Evolutionary conservation across 805 yeast genomes (phyloP).

Genomic region (Candida ascalaphidarum): DNA sequence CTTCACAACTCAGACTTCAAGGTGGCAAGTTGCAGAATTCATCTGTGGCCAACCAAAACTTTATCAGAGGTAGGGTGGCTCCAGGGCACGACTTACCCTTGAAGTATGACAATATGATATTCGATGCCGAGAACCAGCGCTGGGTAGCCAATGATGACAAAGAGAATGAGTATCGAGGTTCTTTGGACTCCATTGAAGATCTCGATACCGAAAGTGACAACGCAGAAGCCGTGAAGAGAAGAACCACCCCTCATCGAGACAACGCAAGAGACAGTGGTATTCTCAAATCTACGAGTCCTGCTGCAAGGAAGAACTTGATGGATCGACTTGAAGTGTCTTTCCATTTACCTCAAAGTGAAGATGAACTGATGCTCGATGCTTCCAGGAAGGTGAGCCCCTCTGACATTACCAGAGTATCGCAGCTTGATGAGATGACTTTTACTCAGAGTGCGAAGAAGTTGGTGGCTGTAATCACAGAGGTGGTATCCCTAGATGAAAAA

Average conservation of each 20-base stretch:
- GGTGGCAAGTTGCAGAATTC: conserved; percentile 3
- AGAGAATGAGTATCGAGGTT: conserved; percentile 14
- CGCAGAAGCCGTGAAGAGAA: too few relatives aligned
- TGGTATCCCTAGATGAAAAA: conserved; percentile 22
- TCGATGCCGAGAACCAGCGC: conserved; percentile 19
- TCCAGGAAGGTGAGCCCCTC: too few relatives aligned
- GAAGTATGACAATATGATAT: conserved; percentile 25
- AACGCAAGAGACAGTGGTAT: conserved; percentile 2
- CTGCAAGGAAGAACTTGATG: conserved; percentile 3
- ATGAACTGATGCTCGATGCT: too few relatives aligned
- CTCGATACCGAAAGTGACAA: conserved; percentile 6
- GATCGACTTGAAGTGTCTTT: conserved; percentile 31
- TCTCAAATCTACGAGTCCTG: conserved; percentile 1
- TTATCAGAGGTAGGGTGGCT: conserved; percentile 22
- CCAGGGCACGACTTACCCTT: conserved; percentile 26
- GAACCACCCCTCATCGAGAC: too few relatives aligned
- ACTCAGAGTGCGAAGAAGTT: conserved; percentile 36
- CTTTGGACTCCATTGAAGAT: conserved; percentile 33
- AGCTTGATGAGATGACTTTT: conserved; percentile 37
- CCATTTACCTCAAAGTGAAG: conserved; percentile 21
- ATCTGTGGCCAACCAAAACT: conserved; percentile 1
- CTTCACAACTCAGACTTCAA: conserved; percentile 25
- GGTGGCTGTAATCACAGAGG: conserved; percentile 38
- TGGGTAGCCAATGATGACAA: conserved; percentile 19
- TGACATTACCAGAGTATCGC: conserved; percentile 37